Evolutionary conservation across 768 basidiomycete genomes (phyloP).

Genomic region (Mycena capillaripes): DNA sequence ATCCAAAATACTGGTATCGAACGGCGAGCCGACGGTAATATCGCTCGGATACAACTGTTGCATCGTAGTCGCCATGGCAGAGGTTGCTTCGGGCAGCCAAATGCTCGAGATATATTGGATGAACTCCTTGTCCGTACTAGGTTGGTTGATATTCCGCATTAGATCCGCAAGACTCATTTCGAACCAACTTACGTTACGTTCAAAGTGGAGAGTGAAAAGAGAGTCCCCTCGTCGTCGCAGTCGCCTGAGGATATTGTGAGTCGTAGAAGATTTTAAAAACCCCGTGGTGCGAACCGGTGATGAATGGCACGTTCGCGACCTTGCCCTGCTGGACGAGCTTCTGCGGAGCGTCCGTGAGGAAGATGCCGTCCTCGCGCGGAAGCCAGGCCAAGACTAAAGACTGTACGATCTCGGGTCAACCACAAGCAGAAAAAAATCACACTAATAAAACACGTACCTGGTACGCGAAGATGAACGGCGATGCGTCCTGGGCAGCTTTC

Average conservation of each 20-base stretch:
- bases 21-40: constrained; percentile 62
- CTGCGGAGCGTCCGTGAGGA: constrained; percentile 60
- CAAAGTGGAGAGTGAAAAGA: constrained; percentile 60
- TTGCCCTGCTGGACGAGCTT: constrained; percentile 56
- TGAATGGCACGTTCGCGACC: constrained; percentile 63
- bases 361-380: constrained; percentile 65
- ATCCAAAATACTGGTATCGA: constrained; percentile 57
- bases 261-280: background rate
- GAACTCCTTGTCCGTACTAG: constrained; percentile 34
- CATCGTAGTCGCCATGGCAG: constrained; percentile 40
- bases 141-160: background rate
- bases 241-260: constrained; percentile 49
- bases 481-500: constrained; percentile 58
- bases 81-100: constrained; percentile 38
- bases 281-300: constrained; percentile 51
- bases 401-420: constrained; percentile 38
- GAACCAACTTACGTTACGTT: constrained; percentile 60
- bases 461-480: constrained; percentile 58
- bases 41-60: constrained; percentile 53
- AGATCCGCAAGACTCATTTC: background rate
- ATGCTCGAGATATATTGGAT: constrained; percentile 35
- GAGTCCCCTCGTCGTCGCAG: constrained; percentile 72
- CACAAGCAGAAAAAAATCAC: too few species aligned
- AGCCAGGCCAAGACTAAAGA: constrained; percentile 59
- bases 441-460: constrained; percentile 52